Conservation (phyloP, 2,329 filamentous ascomycete species). For the Waltergamsia citrina region DNA sequence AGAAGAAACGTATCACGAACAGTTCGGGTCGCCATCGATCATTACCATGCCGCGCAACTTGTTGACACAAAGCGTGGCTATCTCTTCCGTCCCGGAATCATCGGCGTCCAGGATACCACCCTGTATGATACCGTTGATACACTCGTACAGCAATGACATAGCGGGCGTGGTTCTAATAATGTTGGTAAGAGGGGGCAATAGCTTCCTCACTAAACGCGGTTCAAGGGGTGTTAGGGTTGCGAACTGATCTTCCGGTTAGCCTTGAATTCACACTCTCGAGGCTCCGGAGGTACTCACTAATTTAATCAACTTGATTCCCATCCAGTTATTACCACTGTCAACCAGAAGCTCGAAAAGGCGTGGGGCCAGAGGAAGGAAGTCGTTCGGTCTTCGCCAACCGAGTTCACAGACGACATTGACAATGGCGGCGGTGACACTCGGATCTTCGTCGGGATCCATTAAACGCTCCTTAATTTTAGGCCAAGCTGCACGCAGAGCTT, state of each 20-base stretch:
- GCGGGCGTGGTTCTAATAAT: slow-evolving; percentile 91
- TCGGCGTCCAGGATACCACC: slow-evolving; percentile 85
- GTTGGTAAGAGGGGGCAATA: slow-evolving; percentile 81
- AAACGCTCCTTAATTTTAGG: slow-evolving; percentile 93
- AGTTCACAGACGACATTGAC: slow-evolving; percentile 96
- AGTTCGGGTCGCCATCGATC: slow-evolving; percentile 85
- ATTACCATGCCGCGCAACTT: slow-evolving; percentile 93
- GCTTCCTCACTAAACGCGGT: slow-evolving; percentile 80
- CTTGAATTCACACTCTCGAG: too few species aligned
- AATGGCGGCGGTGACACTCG: slow-evolving; percentile 89
- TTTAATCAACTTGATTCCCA: slow-evolving; percentile 99
- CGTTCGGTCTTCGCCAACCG: slow-evolving; percentile 85
- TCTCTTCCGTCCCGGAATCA: slow-evolving; percentile 75
- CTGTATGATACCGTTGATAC: slow-evolving; percentile 96
- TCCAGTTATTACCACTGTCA: slow-evolving; percentile 95
- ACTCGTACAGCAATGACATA: slow-evolving; percentile 98
- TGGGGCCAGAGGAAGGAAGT: slow-evolving; percentile 87
- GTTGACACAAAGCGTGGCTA: slow-evolving; percentile 82
- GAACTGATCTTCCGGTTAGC: slow-evolving; percentile 50
- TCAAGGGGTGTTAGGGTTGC: slow-evolving; percentile 89
- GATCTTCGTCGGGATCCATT: slow-evolving; percentile 82
- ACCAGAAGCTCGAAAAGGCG: slow-evolving; percentile 87
- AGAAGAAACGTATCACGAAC: slow-evolving; percentile 41
- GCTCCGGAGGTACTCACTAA: slow-evolving; percentile 49
- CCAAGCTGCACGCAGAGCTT: slow-evolving; percentile 87